Conservation (phyloP, 2,329 filamentous ascomycete species). For the Fusarium goolgardi region DNA sequence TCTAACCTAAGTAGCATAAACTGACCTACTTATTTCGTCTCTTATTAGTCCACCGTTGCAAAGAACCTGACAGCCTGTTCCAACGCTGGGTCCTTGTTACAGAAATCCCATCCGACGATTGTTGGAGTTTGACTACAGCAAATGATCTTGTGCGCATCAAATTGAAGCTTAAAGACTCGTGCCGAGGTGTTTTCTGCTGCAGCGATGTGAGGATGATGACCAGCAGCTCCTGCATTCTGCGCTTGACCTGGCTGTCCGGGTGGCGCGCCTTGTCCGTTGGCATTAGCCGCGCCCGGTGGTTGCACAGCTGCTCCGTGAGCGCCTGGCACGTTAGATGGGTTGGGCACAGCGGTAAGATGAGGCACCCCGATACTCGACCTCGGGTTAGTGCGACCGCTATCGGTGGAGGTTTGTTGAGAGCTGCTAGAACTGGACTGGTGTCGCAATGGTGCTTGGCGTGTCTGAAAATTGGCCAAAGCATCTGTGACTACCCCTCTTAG, state of each 20-base stretch:
- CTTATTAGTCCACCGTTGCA: slow-evolving; percentile 62
- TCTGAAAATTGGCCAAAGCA: slow-evolving; percentile 59
- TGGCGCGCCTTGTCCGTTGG: slow-evolving; percentile 39
- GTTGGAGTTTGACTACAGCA: slow-evolving; percentile 92
- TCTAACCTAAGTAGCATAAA: too few relatives aligned
- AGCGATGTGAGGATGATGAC: slow-evolving; percentile 58
- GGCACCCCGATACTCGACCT: slow-evolving; percentile 8
- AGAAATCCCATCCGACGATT: slow-evolving; percentile 99
- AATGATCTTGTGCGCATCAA: slow-evolving; percentile 91
- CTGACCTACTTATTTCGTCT: too few relatives aligned
- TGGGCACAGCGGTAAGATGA: slow-evolving; percentile 13
- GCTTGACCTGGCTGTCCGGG: slow-evolving; percentile 34
- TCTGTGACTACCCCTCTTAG: slow-evolving; percentile 62
- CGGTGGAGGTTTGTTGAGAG: slow-evolving; percentile 13
- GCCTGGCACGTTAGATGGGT: not conserved
- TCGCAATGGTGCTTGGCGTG: slow-evolving; percentile 54
- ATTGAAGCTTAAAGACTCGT: slow-evolving; percentile 95
- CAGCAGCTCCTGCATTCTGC: slow-evolving; percentile 24
- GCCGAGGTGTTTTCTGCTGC: slow-evolving; percentile 61
- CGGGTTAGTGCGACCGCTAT: slow-evolving; percentile 17
- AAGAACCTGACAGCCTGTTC: slow-evolving; percentile 84
- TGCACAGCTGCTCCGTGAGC: slow-evolving; percentile 15
- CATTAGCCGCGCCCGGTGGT: slow-evolving; percentile 25
- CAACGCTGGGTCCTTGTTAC: slow-evolving; percentile 83
- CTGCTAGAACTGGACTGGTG: slow-evolving; percentile 32